phyloP scores from a whole-genome alignment of 257 asterid genomes.

The Plantago ovata region DNA sequence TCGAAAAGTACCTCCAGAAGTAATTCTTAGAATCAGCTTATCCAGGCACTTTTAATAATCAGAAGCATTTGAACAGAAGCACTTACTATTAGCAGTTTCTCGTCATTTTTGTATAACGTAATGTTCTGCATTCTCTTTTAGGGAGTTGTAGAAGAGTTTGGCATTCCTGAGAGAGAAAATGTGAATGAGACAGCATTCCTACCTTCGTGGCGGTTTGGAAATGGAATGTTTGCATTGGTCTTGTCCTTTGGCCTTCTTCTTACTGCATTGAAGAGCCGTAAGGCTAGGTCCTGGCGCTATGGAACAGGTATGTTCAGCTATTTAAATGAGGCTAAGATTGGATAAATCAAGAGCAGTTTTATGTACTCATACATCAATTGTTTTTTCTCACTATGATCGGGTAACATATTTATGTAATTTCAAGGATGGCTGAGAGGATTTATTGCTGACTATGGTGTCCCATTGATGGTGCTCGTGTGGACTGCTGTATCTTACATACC shows the following conservation, averaged over 20 bases:
- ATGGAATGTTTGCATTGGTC: constrained; percentile 95
- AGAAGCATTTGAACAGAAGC: too few relatives aligned
- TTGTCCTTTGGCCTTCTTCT: constrained; percentile 90
- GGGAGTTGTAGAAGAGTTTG: constrained; percentile 96
- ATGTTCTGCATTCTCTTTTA: constrained; percentile 21
- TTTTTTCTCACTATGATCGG: background rate
- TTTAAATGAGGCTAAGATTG: background rate
- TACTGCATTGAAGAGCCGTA: constrained; percentile 77
- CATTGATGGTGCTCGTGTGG: constrained; percentile 90
- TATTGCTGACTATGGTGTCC: constrained; percentile 95
- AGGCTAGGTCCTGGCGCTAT: constrained; percentile 95
- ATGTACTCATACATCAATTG: too few relatives aligned
- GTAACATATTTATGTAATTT: constrained; percentile 23
- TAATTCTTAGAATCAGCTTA: too few relatives aligned
- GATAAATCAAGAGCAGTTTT: too few relatives aligned
- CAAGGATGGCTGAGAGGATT: constrained; percentile 89
- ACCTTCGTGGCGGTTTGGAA: constrained; percentile 92
- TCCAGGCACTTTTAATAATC: too few relatives aligned
- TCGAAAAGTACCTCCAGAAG: too few relatives aligned
- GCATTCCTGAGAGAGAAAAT: constrained; percentile 72
- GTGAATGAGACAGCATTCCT: constrained; percentile 41
- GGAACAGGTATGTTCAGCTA: constrained; percentile 63
- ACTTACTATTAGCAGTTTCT: too few relatives aligned
- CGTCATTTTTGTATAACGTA: too few relatives aligned
- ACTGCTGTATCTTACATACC: constrained; percentile 88